A percentile compares a stretch with the other conserved stretches of the same genome.
phyloP scores from a whole-genome alignment of 768 basidiomycete species.

The Lentinula guzmanii region DNA sequence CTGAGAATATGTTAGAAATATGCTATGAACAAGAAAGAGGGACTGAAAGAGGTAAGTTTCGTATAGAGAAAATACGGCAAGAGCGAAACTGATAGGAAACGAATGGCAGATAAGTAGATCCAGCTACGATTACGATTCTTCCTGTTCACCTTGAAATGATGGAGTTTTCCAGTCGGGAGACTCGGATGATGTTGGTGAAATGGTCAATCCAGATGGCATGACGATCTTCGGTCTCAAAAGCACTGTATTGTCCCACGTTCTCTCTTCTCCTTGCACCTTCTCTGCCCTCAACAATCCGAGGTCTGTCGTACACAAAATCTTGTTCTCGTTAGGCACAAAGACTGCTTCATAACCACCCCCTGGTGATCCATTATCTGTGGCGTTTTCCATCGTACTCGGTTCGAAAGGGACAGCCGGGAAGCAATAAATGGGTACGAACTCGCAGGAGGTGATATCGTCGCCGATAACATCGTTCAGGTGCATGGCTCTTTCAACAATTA shows the following conservation, averaged over 20 bases:
- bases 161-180: background rate
- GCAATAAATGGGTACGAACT: constrained; percentile 46
- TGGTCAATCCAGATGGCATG: constrained; percentile 31
- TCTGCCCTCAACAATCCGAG: constrained; percentile 41
- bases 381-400: constrained; percentile 38
- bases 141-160: background rate
- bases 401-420: constrained; percentile 36
- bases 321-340: background rate
- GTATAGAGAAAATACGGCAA: background rate
- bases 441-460: constrained; percentile 51
- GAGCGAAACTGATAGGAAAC: background rate
- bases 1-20: background rate
- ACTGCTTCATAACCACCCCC: background rate
- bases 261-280: constrained; percentile 28
- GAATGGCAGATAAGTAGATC: background rate
- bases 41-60: background rate
- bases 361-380: constrained; percentile 17
- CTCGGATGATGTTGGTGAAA: background rate
- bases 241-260: constrained; percentile 42
- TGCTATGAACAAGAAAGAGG: background rate
- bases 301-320: constrained; percentile 51
- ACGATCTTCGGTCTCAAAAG: constrained; percentile 54
- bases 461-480: constrained; percentile 52
- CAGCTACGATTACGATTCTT: background rate
- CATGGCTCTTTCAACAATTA: constrained; percentile 39